phyloP scores from a whole-genome alignment of 2,329 filamentous ascomycete genomes.

The Alternaria ventricosa region DNA sequence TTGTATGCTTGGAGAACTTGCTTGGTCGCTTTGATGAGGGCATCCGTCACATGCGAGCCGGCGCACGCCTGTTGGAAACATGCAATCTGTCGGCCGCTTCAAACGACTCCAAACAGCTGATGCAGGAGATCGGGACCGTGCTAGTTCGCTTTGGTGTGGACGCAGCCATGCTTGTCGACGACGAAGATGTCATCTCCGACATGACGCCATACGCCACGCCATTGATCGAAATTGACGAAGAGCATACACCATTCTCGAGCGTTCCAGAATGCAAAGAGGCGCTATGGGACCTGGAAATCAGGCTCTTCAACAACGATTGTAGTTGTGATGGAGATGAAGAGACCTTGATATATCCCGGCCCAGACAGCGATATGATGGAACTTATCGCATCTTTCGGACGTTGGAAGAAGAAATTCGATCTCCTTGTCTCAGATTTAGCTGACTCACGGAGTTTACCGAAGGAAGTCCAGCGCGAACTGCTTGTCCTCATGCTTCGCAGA shows the following conservation, averaged over 20 bases:
- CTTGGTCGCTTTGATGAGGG: conserved; percentile 12
- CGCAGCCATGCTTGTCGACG: conserved; percentile 1
- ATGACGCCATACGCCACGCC: conserved; percentile 6
- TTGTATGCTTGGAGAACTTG: conserved; percentile 15
- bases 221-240: conserved; percentile 6
- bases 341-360: not conserved
- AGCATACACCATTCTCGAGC: not conserved
- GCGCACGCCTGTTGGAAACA: conserved; percentile 7
- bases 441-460: not conserved
- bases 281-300: conserved; percentile 1
- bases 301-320: not conserved
- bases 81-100: conserved; percentile 4
- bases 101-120: not conserved
- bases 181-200: conserved; percentile 5
- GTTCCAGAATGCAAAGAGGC: not conserved
- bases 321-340: not conserved
- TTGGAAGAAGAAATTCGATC: not conserved
- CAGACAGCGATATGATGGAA: not conserved
- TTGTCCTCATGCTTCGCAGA: not conserved
- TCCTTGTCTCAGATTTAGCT: not conserved
- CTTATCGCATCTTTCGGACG: not conserved
- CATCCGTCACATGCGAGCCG: conserved; percentile 12
- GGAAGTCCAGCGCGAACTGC: not conserved
- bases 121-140: conserved; percentile 14
- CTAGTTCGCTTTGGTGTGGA: conserved; percentile 12